Conservation (phyloP, 345 rosid species). For the Lepidium africanum region DNA sequence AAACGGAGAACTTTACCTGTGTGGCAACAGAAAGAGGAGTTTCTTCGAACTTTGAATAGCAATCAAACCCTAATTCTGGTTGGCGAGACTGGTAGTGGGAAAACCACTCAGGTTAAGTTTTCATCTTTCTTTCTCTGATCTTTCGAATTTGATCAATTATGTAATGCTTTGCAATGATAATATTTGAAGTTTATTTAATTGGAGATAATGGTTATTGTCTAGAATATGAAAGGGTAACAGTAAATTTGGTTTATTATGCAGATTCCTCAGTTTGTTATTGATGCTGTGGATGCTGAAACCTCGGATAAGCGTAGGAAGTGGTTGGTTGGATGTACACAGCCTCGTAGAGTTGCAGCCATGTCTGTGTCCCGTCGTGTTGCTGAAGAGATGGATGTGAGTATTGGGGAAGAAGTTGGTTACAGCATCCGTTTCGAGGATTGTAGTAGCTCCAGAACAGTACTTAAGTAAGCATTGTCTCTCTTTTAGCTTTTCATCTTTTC, state of each 20-base stretch:
- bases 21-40: constrained; percentile 94
- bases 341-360: constrained; percentile 99
- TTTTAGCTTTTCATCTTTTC: neutral
- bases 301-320: constrained; percentile 73
- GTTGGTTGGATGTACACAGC: constrained; percentile 96
- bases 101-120: constrained; percentile 81
- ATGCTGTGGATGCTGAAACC: constrained; percentile 72
- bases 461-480: constrained; percentile 52
- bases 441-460: constrained; percentile 73
- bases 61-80: constrained; percentile 74
- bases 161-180: neutral
- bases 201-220: neutral
- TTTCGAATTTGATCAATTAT: neutral
- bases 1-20: constrained; percentile 80
- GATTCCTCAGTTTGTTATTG: constrained; percentile 97
- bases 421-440: constrained; percentile 97
- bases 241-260: constrained; percentile 34
- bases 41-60: constrained; percentile 43
- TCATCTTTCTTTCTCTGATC: neutral
- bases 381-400: constrained; percentile 97
- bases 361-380: constrained; percentile 99
- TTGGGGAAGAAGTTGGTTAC: constrained; percentile 98
- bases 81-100: constrained; percentile 97
- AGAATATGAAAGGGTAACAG: neutral
- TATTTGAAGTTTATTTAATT: neutral